phyloP scores from a whole-genome alignment of 768 basidiomycete genomes.

The Mrakia gelida region DNA sequence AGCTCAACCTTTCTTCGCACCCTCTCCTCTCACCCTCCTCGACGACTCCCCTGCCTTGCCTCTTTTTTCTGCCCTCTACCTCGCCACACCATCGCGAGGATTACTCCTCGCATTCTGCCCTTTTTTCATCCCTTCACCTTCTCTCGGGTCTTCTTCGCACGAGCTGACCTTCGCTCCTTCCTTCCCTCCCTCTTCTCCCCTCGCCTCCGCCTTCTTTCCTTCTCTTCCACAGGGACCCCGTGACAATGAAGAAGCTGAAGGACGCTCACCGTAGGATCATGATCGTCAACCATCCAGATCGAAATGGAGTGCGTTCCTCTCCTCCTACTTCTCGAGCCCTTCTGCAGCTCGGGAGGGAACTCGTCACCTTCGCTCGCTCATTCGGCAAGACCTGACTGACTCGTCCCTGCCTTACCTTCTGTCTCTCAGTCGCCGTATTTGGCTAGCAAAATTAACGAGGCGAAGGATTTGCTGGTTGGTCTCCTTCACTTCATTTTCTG shows the following conservation, averaged over 20 bases:
- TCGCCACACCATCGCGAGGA: background rate
- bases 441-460: constrained; percentile 98
- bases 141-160: background rate
- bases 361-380: background rate
- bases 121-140: background rate
- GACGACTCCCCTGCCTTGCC: background rate
- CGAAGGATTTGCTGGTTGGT: constrained; percentile 72
- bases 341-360: background rate
- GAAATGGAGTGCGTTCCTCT: constrained; percentile 59
- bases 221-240: constrained; percentile 61
- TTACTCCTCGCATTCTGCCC: no score
- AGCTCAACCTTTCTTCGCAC: background rate
- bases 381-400: no score
- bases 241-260: constrained; percentile 72
- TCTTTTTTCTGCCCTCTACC: background rate
- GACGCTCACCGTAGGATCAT: constrained; percentile 96
- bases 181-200: no score
- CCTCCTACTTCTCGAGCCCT: background rate
- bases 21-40: background rate
- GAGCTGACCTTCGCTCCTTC: background rate
- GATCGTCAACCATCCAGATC: constrained; percentile 97
- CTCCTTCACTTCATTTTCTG: background rate
- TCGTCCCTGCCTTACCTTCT: background rate
- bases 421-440: constrained; percentile 70
- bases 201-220: background rate